Evolutionary conservation across 2,329 filamentous ascomycete genomes (phyloP).

Genomic region (Sclerotinia borealis): DNA sequence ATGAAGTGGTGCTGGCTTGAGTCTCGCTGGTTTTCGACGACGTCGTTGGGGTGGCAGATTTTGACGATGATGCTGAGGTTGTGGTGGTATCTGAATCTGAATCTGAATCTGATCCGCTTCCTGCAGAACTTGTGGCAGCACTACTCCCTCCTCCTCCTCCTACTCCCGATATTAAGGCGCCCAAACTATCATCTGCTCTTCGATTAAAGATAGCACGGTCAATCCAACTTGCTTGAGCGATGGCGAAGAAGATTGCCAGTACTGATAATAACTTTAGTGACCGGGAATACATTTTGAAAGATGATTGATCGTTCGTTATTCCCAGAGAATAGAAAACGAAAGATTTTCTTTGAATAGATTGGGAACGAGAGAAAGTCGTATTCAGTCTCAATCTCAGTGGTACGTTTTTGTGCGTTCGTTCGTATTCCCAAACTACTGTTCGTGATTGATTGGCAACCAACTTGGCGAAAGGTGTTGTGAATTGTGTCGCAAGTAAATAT

Average conservation of each 20-base stretch:
- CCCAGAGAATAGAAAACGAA: not conserved
- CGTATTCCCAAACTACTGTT: not conserved
- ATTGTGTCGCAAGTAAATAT: not conserved
- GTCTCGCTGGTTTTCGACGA: not conserved
- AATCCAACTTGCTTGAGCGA: constrained; percentile 24
- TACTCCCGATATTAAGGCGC: not conserved
- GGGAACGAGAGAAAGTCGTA: not conserved
- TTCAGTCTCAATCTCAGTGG: not conserved
- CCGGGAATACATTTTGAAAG: constrained; percentile 4
- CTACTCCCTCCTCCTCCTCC: not conserved
- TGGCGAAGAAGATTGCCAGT: constrained; percentile 18
- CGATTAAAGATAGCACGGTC: constrained; percentile 17
- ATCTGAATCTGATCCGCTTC: not conserved
- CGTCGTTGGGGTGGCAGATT: not conserved
- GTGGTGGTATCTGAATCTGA: constrained; percentile 2
- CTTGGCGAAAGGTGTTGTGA: not conserved
- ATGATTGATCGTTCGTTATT: not conserved
- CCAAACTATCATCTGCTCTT: constrained; percentile 6
- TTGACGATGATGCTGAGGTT: not conserved
- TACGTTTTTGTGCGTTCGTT: not conserved
- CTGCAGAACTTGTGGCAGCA: not conserved
- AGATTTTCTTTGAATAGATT: not conserved
- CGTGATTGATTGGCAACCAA: not conserved
- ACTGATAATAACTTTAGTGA: constrained; percentile 2
- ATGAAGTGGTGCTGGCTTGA: not conserved